Base-by-base conservation (phyloP, 495 filamentous ascomycete genomes). In the Cladorrhinum samala region DNA sequence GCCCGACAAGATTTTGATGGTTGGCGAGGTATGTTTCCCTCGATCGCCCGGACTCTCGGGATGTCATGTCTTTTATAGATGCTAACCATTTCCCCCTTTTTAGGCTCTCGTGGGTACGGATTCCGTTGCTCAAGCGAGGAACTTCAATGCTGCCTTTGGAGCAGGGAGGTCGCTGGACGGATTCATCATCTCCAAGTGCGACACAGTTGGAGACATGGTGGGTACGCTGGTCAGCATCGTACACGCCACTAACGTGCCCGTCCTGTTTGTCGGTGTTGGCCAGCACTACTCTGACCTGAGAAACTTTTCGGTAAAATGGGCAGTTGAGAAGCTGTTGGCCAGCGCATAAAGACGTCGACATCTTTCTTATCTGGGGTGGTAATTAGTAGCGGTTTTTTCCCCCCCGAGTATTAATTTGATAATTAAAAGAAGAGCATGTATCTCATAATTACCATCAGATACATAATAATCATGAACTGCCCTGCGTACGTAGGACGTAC, bases 1-100 rank as follows among this genome's bases (percentile, higher is more conserved):
- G 47, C 94, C 94, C 2, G 91, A 98, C 67, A 97, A 98, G 77
- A 96, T 97, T 54, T 80, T 98, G 61, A 97, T 98, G 93, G 93
- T 98, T 65, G 93, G 91, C 53, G 93, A 98, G 71, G 77, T 80
- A 68, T 65, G 72, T 62, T 46, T 42, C 36, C 2, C 16, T 40
- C 14, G 11, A 39, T 0, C 0, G 4, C n/a, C n/a, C n/a, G n/a
- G n/a, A n/a, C n/a, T n/a, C n/a, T n/a, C n/a, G n/a, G n/a, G n/a
- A n/a, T n/a, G n/a, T n/a, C n/a, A 44, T 49, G 4, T 19, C 46
- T 45, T 11, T 27, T 2, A 23, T 20, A 38, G 20, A 46, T 13
- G 21, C 19, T 41, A 23, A 53, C 42, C 19, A 58, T 67, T 44
- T 63, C n/a, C n/a, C n/a, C 60, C 21, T 17, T 30, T 37, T 30